A percentile compares a stretch with the other conserved stretches of the same genome.
Conservation (phyloP, 768 basidiomycete genomes). For the Tricholoma matsutake region DNA sequence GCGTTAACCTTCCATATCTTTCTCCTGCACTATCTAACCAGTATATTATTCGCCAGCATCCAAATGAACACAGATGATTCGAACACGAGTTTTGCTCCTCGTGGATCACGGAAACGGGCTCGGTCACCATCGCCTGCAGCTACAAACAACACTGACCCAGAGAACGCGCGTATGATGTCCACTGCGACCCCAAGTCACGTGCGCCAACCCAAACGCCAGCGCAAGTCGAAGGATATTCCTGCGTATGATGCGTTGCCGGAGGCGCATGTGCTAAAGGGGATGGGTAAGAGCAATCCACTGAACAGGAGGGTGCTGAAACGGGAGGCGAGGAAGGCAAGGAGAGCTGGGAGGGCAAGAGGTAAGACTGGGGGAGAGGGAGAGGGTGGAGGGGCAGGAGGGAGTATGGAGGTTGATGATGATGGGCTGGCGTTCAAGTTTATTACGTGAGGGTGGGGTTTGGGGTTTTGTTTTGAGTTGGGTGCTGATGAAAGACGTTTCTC, state of each 20-base stretch:
- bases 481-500: too few species aligned
- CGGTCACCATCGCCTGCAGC: slow-evolving; percentile 40
- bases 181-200: slow-evolving; percentile 20
- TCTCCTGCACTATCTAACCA: not conserved
- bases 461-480: not conserved
- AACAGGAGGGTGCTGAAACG: slow-evolving; percentile 57
- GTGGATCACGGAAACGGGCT: slow-evolving; percentile 36
- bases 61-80: slow-evolving; percentile 35
- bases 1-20: slow-evolving; percentile 20
- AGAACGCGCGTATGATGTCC: slow-evolving; percentile 11
- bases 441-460: slow-evolving; percentile 15
- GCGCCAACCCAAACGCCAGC: slow-evolving; percentile 58
- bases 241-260: slow-evolving; percentile 51
- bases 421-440: slow-evolving; percentile 48
- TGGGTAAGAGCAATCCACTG: slow-evolving; percentile 58
- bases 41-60: slow-evolving; percentile 12
- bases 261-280: slow-evolving; percentile 39
- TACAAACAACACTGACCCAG: slow-evolving; percentile 8
- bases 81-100: slow-evolving; percentile 14
- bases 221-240: slow-evolving; percentile 52
- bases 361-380: slow-evolving; percentile 8
- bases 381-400: slow-evolving; percentile 18
- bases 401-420: slow-evolving; percentile 49
- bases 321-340: slow-evolving; percentile 61
- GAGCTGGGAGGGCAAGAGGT: slow-evolving; percentile 39